Evolutionary conservation across 1,284 basidiomycete species (phyloP).

Genomic region (Leccinum subspadiceum): DNA sequence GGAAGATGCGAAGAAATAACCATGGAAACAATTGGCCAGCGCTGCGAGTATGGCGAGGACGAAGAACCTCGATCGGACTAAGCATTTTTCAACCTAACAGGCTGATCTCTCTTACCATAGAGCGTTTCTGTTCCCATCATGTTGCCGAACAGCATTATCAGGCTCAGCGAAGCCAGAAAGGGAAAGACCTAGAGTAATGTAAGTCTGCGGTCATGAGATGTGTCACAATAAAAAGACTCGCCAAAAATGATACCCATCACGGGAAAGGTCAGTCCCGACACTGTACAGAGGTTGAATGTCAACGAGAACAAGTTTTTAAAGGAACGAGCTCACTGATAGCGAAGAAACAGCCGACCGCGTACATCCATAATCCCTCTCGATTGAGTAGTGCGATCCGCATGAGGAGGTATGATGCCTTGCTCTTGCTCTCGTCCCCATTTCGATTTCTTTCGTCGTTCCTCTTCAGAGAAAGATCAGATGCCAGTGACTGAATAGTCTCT

Average conservation of each 20-base stretch:
- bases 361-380: neutral
- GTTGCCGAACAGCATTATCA: neutral
- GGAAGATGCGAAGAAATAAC: constrained; percentile 63
- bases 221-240: neutral
- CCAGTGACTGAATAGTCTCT: neutral
- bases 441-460: neutral
- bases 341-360: neutral
- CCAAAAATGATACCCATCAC: neutral
- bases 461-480: neutral
- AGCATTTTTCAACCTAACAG: neutral
- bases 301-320: neutral
- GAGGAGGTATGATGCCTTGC: neutral
- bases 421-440: neutral
- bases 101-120: neutral
- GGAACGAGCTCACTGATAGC: neutral
- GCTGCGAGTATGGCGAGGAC: constrained; percentile 76
- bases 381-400: neutral
- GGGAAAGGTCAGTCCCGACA: neutral
- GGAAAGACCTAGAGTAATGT: neutral
- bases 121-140: neutral
- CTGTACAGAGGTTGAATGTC: neutral
- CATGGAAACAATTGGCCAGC: constrained; percentile 60
- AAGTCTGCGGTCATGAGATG: neutral
- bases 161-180: neutral
- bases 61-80: constrained; percentile 61